These are phyloP conservation scores for Yarrowia sp. DNA, from an alignment of 805 yeast species.

Conservation along the genomic window DNA sequence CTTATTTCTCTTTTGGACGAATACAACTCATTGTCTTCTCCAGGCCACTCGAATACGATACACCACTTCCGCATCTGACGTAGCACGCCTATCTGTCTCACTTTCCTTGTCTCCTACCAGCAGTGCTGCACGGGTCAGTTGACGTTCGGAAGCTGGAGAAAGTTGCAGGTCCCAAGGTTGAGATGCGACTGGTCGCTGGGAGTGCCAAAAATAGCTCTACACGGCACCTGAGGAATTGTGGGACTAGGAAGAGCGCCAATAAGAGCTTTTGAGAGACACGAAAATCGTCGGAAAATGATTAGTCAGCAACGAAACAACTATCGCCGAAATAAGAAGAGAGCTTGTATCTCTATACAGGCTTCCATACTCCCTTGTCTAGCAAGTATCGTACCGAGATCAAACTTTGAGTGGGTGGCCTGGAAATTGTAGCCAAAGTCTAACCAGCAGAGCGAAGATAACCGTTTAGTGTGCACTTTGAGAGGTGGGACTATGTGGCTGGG, in stretches of 20 bases:
- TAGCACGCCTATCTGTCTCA: not conserved
- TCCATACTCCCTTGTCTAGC: too few relatives aligned
- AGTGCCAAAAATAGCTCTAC: not conserved
- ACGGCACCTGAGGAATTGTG: not conserved
- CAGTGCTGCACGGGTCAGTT: not conserved
- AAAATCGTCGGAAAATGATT: too few relatives aligned
- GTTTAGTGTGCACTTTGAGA: not conserved
- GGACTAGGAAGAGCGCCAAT: too few relatives aligned
- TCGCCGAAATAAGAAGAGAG: not conserved
- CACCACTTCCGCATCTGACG: too few relatives aligned
- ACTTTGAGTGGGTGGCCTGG: not conserved
- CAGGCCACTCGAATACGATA: too few relatives aligned
- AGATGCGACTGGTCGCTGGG: too few relatives aligned
- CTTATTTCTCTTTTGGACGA: too few relatives aligned
- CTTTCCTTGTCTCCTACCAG: not conserved
- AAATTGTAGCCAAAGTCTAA: not conserved
- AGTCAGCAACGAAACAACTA: too few relatives aligned
- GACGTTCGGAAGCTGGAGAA: not conserved
- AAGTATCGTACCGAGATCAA: not conserved
- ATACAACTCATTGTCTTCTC: too few relatives aligned
- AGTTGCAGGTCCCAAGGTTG: slow-evolving; percentile 6
- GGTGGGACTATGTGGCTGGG: too few relatives aligned
- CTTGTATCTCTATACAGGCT: too few relatives aligned
- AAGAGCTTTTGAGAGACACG: too few relatives aligned
- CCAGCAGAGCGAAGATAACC: not conserved